Evolutionary conservation across 2,329 filamentous ascomycete genomes (phyloP).

Genomic region (Microdochium nivale): DNA sequence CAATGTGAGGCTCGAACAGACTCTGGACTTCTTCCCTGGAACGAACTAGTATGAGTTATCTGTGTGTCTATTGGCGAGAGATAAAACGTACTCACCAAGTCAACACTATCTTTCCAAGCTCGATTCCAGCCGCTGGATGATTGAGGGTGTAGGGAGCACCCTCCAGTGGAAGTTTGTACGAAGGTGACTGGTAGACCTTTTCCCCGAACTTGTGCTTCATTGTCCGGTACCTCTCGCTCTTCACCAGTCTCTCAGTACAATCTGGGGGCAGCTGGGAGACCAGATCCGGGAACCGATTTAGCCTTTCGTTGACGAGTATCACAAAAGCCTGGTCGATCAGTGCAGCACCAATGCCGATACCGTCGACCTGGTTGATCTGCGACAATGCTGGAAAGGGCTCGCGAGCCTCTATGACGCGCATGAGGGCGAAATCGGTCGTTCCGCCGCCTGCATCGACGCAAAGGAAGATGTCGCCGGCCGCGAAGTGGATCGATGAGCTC

Average conservation of each 20-base stretch:
- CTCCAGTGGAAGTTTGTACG: slow-evolving; percentile 33
- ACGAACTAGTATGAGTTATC: slow-evolving; percentile 2
- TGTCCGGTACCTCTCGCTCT: slow-evolving; percentile 27
- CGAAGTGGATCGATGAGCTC: slow-evolving; percentile 27
- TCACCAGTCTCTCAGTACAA: slow-evolving; percentile 25
- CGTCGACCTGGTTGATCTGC: slow-evolving; percentile 27
- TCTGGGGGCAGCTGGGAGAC: slow-evolving; percentile 23
- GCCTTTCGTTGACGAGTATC: slow-evolving; percentile 25
- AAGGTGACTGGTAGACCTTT: slow-evolving; percentile 27
- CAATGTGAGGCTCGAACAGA: slow-evolving; percentile 32
- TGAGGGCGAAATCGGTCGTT: slow-evolving; percentile 35
- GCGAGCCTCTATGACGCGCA: slow-evolving; percentile 25
- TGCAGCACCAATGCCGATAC: slow-evolving; percentile 35
- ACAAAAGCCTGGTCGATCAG: slow-evolving; percentile 36
- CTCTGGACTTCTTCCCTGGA: slow-evolving; percentile 31
- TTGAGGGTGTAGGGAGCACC: slow-evolving; percentile 30
- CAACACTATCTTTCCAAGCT: slow-evolving; percentile 30
- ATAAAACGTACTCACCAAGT: slow-evolving; percentile 19
- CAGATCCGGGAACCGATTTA: slow-evolving; percentile 26
- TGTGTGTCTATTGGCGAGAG: not conserved
- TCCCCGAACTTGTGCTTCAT: slow-evolving; percentile 33
- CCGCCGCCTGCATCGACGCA: slow-evolving; percentile 37
- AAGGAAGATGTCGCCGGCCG: slow-evolving; percentile 29
- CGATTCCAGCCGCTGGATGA: slow-evolving; percentile 26
- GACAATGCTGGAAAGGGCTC: slow-evolving; percentile 17